A percentile compares a stretch with the other conserved stretches of the same genome.
These are phyloP conservation scores for Dactylellina cionopaga DNA, from an alignment of 2,329 filamentous ascomycete genomes.

Conservation along the genomic window DNA sequence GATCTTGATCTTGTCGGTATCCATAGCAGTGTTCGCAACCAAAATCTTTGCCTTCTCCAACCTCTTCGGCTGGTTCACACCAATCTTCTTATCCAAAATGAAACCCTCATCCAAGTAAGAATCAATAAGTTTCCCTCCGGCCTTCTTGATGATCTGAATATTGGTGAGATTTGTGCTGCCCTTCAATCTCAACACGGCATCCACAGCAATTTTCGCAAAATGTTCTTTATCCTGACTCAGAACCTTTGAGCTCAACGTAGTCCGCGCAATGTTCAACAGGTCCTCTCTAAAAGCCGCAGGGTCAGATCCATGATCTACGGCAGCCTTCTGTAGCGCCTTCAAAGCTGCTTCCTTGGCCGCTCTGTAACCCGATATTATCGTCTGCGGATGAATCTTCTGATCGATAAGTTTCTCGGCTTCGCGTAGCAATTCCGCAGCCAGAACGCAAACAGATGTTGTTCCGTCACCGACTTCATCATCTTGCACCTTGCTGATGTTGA, in stretches of 20 bases:
- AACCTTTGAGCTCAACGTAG: conserved; percentile 96
- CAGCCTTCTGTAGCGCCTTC: conserved; percentile 80
- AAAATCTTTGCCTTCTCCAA: conserved; percentile 98
- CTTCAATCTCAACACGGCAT: conserved; percentile 89
- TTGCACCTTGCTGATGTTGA: conserved; percentile 99
- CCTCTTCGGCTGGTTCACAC: conserved; percentile 96
- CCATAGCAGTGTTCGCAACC: conserved; percentile 98
- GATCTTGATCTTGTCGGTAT: conserved; percentile 99
- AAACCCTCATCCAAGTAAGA: conserved; percentile 98
- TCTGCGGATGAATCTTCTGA: conserved; percentile 99
- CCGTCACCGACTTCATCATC: conserved; percentile 98
- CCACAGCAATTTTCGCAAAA: conserved; percentile 87
- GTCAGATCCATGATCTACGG: conserved; percentile 89
- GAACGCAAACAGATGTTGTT: conserved; percentile 95
- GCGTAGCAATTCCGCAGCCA: conserved; percentile 91
- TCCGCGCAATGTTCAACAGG: conserved; percentile 87
- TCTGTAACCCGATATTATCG: conserved; percentile 98
- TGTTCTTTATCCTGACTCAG: conserved; percentile 92
- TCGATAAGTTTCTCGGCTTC: conserved; percentile 97
- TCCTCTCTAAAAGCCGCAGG: conserved; percentile 87
- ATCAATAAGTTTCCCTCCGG: conserved; percentile 94
- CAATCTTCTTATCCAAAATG: conserved; percentile 98
- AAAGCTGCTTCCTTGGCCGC: conserved; percentile 93
- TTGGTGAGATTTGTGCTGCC: conserved; percentile 93
- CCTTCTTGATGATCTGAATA: conserved; percentile 99